A percentile compares a stretch with the other conserved stretches of the same genome.
These are phyloP conservation scores for Somion occarium DNA, from an alignment of 1,284 basidiomycete species.

Conservation along the genomic window DNA sequence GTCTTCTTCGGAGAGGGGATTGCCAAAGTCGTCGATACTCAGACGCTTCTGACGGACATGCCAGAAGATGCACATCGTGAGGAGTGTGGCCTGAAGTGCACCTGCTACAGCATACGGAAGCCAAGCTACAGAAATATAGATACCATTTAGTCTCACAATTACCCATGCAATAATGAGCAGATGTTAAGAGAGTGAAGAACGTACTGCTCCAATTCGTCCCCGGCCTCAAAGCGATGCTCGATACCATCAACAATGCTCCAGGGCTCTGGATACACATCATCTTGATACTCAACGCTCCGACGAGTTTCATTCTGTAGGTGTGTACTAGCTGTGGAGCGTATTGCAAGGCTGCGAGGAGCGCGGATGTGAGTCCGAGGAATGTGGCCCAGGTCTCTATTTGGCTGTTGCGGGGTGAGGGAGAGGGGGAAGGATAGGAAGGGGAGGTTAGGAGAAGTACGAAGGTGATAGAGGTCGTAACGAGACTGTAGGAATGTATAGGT, in stretches of 20 bases:
- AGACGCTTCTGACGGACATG: slow-evolving; percentile 70
- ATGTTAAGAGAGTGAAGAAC: slow-evolving; percentile 18
- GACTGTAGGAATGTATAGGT: slow-evolving; percentile 31
- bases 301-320: slow-evolving; percentile 76
- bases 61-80: slow-evolving; percentile 80
- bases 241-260: slow-evolving; percentile 84
- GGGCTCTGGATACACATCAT: slow-evolving; percentile 97
- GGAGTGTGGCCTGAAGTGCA: slow-evolving; percentile 77
- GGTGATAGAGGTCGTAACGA: slow-evolving; percentile 48
- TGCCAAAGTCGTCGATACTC: slow-evolving; percentile 92
- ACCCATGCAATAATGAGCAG: neutral
- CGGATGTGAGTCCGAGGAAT: slow-evolving; percentile 83
- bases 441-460: slow-evolving; percentile 48
- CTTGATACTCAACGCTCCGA: slow-evolving; percentile 88
- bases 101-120: slow-evolving; percentile 84
- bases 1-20: slow-evolving; percentile 37
- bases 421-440: slow-evolving; percentile 32
- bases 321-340: slow-evolving; percentile 85
- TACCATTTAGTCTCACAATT: neutral
- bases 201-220: slow-evolving; percentile 86
- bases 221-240: slow-evolving; percentile 78
- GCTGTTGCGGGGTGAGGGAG: slow-evolving; percentile 26
- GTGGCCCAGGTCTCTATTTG: slow-evolving; percentile 70
- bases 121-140: slow-evolving; percentile 53
- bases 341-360: slow-evolving; percentile 75